Percentiles rank a stretch among this genome's conserved stretches.
Evolutionary conservation across 2,329 filamentous ascomycete genomes (phyloP).

Genomic region (Diaporthe amygdali): DNA sequence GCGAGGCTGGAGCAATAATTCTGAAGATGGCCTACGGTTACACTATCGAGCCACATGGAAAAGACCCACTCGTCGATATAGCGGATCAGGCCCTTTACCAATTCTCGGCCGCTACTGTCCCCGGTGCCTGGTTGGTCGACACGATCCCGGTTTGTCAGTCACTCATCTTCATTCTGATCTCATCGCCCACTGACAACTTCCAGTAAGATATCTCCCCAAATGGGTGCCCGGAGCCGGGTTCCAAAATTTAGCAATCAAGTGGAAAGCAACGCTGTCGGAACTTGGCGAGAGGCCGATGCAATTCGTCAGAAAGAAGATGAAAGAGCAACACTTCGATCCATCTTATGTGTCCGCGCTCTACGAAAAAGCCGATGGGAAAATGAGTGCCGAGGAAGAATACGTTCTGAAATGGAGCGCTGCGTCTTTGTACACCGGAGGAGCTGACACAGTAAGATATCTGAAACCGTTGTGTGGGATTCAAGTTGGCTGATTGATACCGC

Average conservation of each 20-base stretch:
- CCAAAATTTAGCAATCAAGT: constrained; percentile 34
- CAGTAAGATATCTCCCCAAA: constrained; percentile 40
- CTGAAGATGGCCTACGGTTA: constrained; percentile 37
- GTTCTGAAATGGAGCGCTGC: constrained; percentile 14
- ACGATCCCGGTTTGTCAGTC: constrained; percentile 31
- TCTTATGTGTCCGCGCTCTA: constrained; percentile 14
- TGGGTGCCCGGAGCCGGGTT: constrained; percentile 37
- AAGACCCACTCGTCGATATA: constrained; percentile 36
- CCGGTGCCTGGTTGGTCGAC: constrained; percentile 40
- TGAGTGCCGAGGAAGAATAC: background rate
- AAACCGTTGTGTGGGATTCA: constrained; percentile 20
- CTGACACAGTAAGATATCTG: constrained; percentile 35
- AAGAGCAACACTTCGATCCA: background rate
- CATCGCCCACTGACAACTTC: background rate
- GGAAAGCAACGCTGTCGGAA: constrained; percentile 28
- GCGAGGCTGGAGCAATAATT: constrained; percentile 17
- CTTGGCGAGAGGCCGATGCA: constrained; percentile 34
- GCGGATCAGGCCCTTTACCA: constrained; percentile 36
- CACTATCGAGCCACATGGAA: constrained; percentile 33
- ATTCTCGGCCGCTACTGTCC: constrained; percentile 34
- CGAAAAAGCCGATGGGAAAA: background rate
- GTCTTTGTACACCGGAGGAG: constrained; percentile 34
- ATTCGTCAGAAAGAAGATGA: constrained; percentile 32
- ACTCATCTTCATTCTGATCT: background rate
- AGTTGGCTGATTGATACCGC: background rate